These are phyloP conservation scores for Cystoderma amianthinum DNA, from an alignment of 768 basidiomycete genomes.

Conservation along the genomic window DNA sequence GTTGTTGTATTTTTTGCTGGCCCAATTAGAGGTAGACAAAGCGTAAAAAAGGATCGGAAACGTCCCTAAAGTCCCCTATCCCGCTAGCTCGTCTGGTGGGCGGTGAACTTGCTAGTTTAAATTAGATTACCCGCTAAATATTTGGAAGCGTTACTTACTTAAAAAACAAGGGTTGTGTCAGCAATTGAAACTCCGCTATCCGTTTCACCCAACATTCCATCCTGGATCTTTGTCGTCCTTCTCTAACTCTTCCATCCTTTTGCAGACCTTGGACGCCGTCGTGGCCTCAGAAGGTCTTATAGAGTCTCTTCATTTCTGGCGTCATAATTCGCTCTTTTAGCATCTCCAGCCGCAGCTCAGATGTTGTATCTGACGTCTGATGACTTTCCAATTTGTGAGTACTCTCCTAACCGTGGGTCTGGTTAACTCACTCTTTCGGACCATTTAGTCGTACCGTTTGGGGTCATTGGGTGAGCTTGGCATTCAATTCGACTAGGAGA, in stretches of 20 bases:
- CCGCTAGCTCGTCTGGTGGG: no score
- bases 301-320: slow-evolving; percentile 25
- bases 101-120: no score
- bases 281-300: slow-evolving; percentile 13
- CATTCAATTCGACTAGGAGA: background rate
- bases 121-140: no score
- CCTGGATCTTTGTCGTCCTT: slow-evolving; percentile 6
- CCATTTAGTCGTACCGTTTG: slow-evolving; percentile 90
- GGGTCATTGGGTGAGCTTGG: slow-evolving; percentile 78
- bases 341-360: slow-evolving; percentile 15
- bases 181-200: background rate
- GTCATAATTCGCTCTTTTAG: slow-evolving; percentile 34
- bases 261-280: background rate
- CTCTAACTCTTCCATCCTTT: slow-evolving; percentile 1
- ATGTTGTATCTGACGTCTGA: slow-evolving; percentile 92
- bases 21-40: no score
- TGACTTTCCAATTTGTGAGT: slow-evolving; percentile 86
- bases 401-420: slow-evolving; percentile 1
- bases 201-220: background rate
- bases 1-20: no score
- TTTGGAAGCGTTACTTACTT: no score
- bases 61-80: no score
- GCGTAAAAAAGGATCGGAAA: no score
- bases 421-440: slow-evolving; percentile 9
- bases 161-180: no score